Evolutionary conservation across 2,329 filamentous ascomycete genomes (phyloP).

Genomic region (Pyricularia sp.): DNA sequence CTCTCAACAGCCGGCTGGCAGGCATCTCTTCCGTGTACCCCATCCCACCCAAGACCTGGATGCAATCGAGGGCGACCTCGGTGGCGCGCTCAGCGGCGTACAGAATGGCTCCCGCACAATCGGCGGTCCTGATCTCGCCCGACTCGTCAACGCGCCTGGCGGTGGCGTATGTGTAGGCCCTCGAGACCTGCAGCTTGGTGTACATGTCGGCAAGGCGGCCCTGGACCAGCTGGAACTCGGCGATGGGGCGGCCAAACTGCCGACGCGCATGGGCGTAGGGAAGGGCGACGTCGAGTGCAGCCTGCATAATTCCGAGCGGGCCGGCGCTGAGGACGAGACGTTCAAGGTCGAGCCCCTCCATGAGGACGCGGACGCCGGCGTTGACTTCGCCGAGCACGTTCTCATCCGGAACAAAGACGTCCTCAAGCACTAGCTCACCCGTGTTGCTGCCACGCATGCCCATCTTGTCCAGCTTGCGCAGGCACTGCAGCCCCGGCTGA

Average conservation of each 20-base stretch:
- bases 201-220: constrained; percentile 96
- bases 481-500: constrained; percentile 67
- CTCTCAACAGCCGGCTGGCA: constrained; percentile 68
- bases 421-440: constrained; percentile 81
- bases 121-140: constrained; percentile 64
- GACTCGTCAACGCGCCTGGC: constrained; percentile 69
- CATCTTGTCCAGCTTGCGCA: constrained; percentile 90
- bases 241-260: constrained; percentile 79
- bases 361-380: constrained; percentile 76
- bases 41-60: constrained; percentile 89
- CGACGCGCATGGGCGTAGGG: constrained; percentile 82
- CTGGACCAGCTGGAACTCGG: constrained; percentile 85
- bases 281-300: constrained; percentile 69
- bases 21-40: constrained; percentile 94
- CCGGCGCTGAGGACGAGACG: constrained; percentile 83
- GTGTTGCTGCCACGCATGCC: constrained; percentile 97
- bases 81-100: constrained; percentile 87
- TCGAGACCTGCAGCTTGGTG: constrained; percentile 72
- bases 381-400: constrained; percentile 72
- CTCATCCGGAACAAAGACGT: constrained; percentile 74
- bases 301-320: constrained; percentile 89
- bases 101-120: constrained; percentile 87
- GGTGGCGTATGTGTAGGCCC: constrained; percentile 79
- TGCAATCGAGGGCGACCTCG: constrained; percentile 73
- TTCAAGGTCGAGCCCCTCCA: constrained; percentile 93